phyloP scores from a whole-genome alignment of 305 asterid genomes.

The Rubia peregrina region DNA sequence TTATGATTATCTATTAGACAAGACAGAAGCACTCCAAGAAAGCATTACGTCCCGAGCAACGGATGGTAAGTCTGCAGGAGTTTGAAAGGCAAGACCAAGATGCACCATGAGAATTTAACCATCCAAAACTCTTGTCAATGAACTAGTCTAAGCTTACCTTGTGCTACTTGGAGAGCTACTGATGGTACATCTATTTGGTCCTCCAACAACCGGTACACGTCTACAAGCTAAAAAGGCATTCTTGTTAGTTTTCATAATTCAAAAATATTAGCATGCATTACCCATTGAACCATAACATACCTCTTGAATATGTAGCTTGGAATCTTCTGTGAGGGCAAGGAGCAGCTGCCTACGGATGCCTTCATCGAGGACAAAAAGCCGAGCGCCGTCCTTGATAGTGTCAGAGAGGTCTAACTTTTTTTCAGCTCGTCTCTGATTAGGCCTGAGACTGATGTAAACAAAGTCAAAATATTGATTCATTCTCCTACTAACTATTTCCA shows the following conservation, averaged over 20 bases:
- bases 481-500: not conserved
- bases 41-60: constrained; percentile 89
- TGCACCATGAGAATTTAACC: not conserved
- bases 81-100: constrained; percentile 6
- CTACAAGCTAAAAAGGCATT: constrained; percentile 52
- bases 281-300: constrained; percentile 28
- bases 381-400: constrained; percentile 97
- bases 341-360: constrained; percentile 92
- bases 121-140: constrained; percentile 10
- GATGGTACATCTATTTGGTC: constrained; percentile 78
- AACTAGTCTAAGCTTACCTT: constrained; percentile 40
- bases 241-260: constrained; percentile 21
- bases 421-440: constrained; percentile 36
- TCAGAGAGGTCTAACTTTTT: constrained; percentile 83
- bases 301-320: constrained; percentile 94
- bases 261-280: not conserved
- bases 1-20: constrained; percentile 42
- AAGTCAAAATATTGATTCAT: not conserved
- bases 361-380: constrained; percentile 76
- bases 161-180: constrained; percentile 78
- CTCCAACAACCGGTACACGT: constrained; percentile 81
- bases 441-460: constrained; percentile 43
- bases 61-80: constrained; percentile 71
- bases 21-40: constrained; percentile 77
- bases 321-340: constrained; percentile 95